phyloP scores from a whole-genome alignment of 164 flowering plant species.

The Cinnamomum chago region DNA sequence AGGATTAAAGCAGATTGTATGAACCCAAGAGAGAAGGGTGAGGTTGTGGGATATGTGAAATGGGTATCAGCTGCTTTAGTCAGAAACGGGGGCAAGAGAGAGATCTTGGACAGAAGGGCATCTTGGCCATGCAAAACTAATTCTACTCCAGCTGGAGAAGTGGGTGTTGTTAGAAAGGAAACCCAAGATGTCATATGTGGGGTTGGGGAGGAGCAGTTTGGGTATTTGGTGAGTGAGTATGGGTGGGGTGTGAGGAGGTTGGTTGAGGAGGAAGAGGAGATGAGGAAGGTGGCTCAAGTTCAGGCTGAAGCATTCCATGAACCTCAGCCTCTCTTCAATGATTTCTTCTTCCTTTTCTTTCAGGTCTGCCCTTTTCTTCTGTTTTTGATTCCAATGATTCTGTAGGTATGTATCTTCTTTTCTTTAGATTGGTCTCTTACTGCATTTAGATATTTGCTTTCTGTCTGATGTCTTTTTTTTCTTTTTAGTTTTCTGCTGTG shows the following conservation, averaged over 20 bases:
- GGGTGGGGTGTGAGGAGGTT: slow-evolving; percentile 89
- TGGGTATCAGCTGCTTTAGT: background rate
- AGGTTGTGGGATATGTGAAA: background rate
- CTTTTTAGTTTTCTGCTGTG: background rate
- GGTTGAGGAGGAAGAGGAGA: slow-evolving; percentile 47
- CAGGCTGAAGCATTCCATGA: slow-evolving; percentile 88
- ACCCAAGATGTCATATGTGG: slow-evolving; percentile 6
- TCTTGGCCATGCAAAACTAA: background rate
- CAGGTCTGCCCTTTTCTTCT: slow-evolving; percentile 34
- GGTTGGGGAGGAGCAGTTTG: slow-evolving; percentile 15
- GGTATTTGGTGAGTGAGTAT: slow-evolving; percentile 41
- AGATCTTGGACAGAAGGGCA: background rate
- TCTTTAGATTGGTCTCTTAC: background rate
- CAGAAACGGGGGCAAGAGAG: slow-evolving; percentile 6
- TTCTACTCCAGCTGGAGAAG: slow-evolving; percentile 12
- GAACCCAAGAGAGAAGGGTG: background rate
- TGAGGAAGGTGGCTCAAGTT: slow-evolving; percentile 55
- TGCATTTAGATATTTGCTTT: background rate
- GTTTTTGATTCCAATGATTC: background rate
- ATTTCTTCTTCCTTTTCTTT: slow-evolving; percentile 71
- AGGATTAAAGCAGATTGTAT: background rate
- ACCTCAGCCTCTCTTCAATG: slow-evolving; percentile 54
- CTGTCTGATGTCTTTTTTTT: background rate
- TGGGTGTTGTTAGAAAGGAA: slow-evolving; percentile 56
- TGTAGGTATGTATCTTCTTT: background rate